Base-by-base conservation (phyloP, 2,329 filamentous ascomycete species). In the Coniochaeta sp. region DNA sequence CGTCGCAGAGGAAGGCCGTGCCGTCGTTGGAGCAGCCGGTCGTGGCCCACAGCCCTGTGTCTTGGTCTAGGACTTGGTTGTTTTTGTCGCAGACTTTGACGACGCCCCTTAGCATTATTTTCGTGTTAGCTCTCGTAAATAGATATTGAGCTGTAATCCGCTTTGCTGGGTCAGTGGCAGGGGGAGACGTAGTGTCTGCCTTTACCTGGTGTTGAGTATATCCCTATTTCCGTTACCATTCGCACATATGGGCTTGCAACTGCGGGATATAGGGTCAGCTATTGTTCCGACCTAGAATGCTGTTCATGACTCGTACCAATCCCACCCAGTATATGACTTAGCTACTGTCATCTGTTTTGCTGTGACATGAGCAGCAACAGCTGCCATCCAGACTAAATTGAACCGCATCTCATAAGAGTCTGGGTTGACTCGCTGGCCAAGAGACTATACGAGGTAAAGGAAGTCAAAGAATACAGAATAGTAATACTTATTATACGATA, bases 201-300 rank as follows among this genome's bases (percentile, higher is more conserved):
- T 58, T 32, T 54, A 64, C 60, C 54, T 61, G 44, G 58, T 62
- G 16, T 58, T 55, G 12, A 52, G 24, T n/a, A 59, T 52, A 12
- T 61, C 56, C 8, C 34, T 55, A 14, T 63, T 60, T 12, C 28
- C 59, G 14, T 34, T 58, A 4, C 38, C 50, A 61, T 63, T 65
- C 12, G 61, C 62, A 42, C 64, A 66, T 14, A 63, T 63, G 8
- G 64, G 64, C 42, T 66, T 66, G 57, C 64, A 66, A 57, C 64
- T 64, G 44, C 6, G 42, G 22, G 17, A 52, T 22, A 4, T 8
- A 24, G 24, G 4, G 42, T 47, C 22, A 47, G 42, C 14, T 12
- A 22, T 12, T 47, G 7, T 16, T 47, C 38, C 6, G 7, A 17
- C 9, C 14, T 47, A 30, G 22, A 4, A 10, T 30, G 22, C 3